Conservation (phyloP, 2,329 filamentous ascomycete genomes). For the Diaporthe australafricana region DNA sequence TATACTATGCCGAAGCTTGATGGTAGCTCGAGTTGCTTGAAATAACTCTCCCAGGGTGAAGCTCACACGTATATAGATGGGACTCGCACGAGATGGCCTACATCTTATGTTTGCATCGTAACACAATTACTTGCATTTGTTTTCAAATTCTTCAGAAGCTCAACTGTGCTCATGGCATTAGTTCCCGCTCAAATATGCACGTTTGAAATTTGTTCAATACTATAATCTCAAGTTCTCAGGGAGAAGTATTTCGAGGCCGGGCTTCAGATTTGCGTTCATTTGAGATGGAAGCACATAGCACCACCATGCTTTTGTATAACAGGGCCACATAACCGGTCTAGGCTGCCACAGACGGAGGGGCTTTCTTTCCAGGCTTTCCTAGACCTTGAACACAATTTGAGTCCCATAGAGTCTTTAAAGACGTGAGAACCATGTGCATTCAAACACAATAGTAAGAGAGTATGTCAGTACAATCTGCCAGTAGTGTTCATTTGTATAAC, state of each 20-base stretch:
- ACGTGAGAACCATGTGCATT: no score
- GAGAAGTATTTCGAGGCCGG: no score
- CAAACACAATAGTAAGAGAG: not conserved
- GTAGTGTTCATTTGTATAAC: not conserved
- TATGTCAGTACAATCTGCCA: not conserved
- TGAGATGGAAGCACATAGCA: not conserved
- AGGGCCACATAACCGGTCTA: not conserved
- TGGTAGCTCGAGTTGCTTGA: no score
- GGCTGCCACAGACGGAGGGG: not conserved
- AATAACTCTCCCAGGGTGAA: not conserved
- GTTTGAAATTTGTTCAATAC: not conserved
- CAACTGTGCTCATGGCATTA: no score
- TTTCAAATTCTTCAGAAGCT: not conserved
- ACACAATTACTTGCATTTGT: not conserved
- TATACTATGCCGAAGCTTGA: no score
- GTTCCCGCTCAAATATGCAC: no score
- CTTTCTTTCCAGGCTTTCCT: not conserved
- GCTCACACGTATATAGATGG: not conserved
- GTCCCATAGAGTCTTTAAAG: no score
- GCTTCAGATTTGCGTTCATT: not conserved
- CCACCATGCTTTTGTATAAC: not conserved
- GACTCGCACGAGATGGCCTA: not conserved
- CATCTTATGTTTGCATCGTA: not conserved
- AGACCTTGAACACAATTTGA: not conserved
- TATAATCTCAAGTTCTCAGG: no score